phyloP scores from a whole-genome alignment of 495 filamentous ascomycete species.

The Cryomyces antarcticus region DNA sequence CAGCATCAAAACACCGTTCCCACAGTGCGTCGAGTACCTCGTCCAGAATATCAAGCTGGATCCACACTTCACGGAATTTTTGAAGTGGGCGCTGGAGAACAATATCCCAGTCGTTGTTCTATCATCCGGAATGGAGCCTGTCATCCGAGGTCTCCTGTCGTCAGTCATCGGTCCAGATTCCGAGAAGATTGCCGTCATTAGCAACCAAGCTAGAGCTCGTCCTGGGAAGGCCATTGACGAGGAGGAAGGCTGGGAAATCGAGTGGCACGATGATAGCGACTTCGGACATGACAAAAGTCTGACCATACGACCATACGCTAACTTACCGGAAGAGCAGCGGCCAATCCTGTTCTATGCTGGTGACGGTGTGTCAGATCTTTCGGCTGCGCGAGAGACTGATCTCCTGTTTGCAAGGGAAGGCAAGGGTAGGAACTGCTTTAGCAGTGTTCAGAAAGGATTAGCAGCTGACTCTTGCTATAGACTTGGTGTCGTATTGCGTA shows the following conservation, averaged over 20 bases:
- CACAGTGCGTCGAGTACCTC: constrained; percentile 56
- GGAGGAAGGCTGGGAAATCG: constrained; percentile 66
- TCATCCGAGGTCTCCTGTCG: constrained; percentile 66
- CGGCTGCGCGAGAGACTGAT: constrained; percentile 53
- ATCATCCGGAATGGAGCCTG: constrained; percentile 76
- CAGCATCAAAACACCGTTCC: constrained; percentile 53
- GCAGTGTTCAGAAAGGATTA: not conserved
- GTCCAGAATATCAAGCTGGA: constrained; percentile 73
- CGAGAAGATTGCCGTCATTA: constrained; percentile 61
- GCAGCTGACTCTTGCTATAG: not conserved
- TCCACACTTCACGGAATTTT: constrained; percentile 68
- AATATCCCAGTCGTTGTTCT: constrained; percentile 85
- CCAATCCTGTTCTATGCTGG: constrained; percentile 61
- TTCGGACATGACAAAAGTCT: constrained; percentile 90
- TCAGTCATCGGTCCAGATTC: constrained; percentile 54
- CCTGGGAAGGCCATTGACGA: constrained; percentile 57
- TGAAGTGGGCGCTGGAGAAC: constrained; percentile 53
- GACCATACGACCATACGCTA: constrained; percentile 65
- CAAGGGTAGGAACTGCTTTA: constrained; percentile 35
- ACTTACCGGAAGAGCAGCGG: constrained; percentile 39
- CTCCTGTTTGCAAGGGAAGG: constrained; percentile 74
- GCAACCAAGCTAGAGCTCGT: constrained; percentile 51
- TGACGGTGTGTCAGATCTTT: constrained; percentile 57
- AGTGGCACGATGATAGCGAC: constrained; percentile 68
- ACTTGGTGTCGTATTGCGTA: constrained; percentile 58